Evolutionary conservation across 176 grass and related monocot genomes (phyloP), one percentile per base, ranked within the genome.

Genomic region (Carex kokanica): DNA sequence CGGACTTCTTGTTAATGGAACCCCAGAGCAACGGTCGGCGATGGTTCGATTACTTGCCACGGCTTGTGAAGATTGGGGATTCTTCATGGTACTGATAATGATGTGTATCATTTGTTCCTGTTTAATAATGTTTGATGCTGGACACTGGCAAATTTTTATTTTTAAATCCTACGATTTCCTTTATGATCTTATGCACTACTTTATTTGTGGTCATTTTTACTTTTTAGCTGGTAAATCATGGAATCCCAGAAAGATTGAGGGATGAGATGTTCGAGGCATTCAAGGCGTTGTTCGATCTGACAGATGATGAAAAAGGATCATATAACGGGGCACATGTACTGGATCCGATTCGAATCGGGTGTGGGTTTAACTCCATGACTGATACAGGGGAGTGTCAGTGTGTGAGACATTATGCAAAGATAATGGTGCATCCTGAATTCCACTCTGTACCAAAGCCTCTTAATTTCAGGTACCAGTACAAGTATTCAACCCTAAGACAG

Each of bases 11-110:
- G 2, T 84, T 65, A 75, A 90, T 32, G 91, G 91, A 78, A 17
- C 25, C 0, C 54, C 88, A 6, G 60, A 85, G 4, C 43, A 84
- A 34, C 86, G 91, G 78, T 77, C 86, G 5, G 60, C 8, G 24
- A 78, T 84, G 23, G 47, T 92, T 59, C 82, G 21, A 15, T 54
- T 62, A 25, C 82, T 97, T 16, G 89, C 88, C 78, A 78, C 8
- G 79, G 91, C 86, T 12, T 97, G 91, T 63, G 29, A 90, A 73
- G 89, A 94, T 34, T 92, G 94, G 89, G 91, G 91, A 64, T 94
- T 91, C 55, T 97, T 97, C 86, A 91, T 93, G 94, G 89, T 93
- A 88, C 31, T 81, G 41, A 73, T 23, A 27, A 27, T 27, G 27
- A 27, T 27, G 27, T 27, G 27, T 27, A 27, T 27, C 27, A 27